Conservation (phyloP, 1,284 basidiomycete species). For the Golubevia pallescens region DNA sequence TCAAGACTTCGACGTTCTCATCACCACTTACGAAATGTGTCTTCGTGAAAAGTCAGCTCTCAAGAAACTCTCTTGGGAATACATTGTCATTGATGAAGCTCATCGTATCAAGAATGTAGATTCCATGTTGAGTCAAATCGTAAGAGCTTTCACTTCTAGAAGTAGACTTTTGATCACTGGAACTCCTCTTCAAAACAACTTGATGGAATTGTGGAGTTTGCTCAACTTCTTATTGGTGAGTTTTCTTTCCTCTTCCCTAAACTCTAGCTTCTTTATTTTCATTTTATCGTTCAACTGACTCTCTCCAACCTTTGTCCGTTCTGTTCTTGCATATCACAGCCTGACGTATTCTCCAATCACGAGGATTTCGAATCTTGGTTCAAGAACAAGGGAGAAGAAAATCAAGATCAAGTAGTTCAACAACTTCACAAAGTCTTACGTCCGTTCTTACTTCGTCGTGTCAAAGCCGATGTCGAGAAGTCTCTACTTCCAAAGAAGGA, state of each 20-base stretch:
- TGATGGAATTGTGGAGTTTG: conserved; percentile 94
- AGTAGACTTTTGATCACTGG: conserved; percentile 93
- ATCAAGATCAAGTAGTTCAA: conserved; percentile 88
- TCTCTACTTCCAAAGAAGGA: conserved; percentile 96
- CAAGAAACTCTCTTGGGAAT: conserved; percentile 95
- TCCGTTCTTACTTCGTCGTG: conserved; percentile 90
- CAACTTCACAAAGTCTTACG: conserved; percentile 95
- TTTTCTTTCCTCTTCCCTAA: too few species aligned
- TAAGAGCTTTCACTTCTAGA: conserved; percentile 85
- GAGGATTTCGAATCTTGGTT: conserved; percentile 77
- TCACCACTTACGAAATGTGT: conserved; percentile 98
- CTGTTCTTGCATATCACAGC: conserved; percentile 19
- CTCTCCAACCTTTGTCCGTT: conserved; percentile 20
- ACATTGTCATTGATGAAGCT: conserved; percentile 98
- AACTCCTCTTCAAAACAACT: conserved; percentile 94
- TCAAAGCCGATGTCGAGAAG: conserved; percentile 98
- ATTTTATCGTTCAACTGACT: conserved; percentile 69
- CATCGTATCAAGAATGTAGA: conserved; percentile 99
- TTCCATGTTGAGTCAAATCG: conserved; percentile 93
- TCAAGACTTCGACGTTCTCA: conserved; percentile 90
- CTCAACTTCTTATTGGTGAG: conserved; percentile 75
- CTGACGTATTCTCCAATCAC: conserved; percentile 67
- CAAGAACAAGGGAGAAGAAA: conserved; percentile 69
- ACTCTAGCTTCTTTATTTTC: conserved; percentile 58
- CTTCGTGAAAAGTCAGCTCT: conserved; percentile 89